Base-by-base conservation (phyloP, 441 rosid genomes). In the Populus tomentosa region DNA sequence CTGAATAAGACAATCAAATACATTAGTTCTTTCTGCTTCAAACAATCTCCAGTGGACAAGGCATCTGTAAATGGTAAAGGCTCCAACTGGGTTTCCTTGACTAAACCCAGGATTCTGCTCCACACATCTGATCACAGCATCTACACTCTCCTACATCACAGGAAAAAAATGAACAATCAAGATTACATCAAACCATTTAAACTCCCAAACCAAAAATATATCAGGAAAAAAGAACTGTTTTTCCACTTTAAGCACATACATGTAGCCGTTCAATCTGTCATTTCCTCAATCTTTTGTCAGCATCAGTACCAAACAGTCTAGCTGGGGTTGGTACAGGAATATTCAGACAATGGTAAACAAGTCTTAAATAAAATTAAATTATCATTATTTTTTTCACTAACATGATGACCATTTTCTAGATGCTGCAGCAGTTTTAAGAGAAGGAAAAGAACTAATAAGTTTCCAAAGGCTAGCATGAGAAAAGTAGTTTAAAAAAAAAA, bases 1-100 rank as follows among this genome's bases (percentile, higher is more conserved):
- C 84, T 88, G 93, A 85, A 97, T 93, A 77, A 97, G 92, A 64
- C 92, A 93, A 82, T 97, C 98, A 85, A 97, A 97, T 71, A 94
- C 86, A 75, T 89, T 94, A 72, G 99, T 94, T 85, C 86, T 97
- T 78, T 94, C 98, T 63, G 92, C 94, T 84, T 94, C 98, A 78
- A 97, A 90, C 78, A 87, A 80, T 88, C 80, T 92, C 98, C 99
- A 97, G 75, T 90, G 89, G 73, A 92, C 80, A 80, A 97, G 97
- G 84, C 98, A 93, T 89, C 85, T 94, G 81, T 97, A 93, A 67
- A 94, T 86, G 38, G 98, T 94, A 84, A 91, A 76, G 70, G 97
- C 95, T 70, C 95, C 98, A 53, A 92, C 89, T 70, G 99, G 97
- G 80, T 87, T 89, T 71, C 90, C 97, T 67, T 88, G 86, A 82